Conservation (phyloP, 176 grass and related monocot genomes). For the Bolboschoenus planiculmis region DNA sequence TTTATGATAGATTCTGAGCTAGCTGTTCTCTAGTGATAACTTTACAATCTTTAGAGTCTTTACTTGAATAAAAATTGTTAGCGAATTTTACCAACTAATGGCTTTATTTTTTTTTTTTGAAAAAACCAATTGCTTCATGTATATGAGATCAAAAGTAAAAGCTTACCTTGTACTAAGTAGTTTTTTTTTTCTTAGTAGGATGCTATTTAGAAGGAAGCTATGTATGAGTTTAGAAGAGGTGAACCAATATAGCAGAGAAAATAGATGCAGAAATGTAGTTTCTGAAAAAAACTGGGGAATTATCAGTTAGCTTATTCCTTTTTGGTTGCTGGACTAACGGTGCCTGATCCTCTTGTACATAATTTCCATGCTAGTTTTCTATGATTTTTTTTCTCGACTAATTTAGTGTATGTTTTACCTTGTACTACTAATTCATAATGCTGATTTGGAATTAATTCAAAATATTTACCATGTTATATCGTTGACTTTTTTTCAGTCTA, state of each 20-base stretch:
- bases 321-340: background rate
- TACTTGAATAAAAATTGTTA: background rate
- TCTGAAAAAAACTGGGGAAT: background rate
- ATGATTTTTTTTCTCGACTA: background rate
- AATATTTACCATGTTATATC: background rate
- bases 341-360: constrained; percentile 14
- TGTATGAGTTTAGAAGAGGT: background rate
- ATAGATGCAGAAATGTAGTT: background rate
- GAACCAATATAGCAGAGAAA: background rate
- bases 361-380: background rate
- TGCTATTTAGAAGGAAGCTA: background rate
- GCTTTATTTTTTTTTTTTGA: background rate
- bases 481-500: background rate
- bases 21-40: background rate
- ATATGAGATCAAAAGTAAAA: no score
- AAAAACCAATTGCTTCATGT: background rate
- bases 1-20: background rate
- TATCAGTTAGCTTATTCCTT: background rate
- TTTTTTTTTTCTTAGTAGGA: background rate
- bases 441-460: background rate
- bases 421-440: background rate
- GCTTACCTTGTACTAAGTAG: background rate
- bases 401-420: background rate
- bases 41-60: background rate
- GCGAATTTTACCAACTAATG: background rate